Evolutionary conservation across 495 filamentous ascomycete genomes (phyloP), one percentile per base, ranked within the genome.

Genomic region (Cercophora samala): DNA sequence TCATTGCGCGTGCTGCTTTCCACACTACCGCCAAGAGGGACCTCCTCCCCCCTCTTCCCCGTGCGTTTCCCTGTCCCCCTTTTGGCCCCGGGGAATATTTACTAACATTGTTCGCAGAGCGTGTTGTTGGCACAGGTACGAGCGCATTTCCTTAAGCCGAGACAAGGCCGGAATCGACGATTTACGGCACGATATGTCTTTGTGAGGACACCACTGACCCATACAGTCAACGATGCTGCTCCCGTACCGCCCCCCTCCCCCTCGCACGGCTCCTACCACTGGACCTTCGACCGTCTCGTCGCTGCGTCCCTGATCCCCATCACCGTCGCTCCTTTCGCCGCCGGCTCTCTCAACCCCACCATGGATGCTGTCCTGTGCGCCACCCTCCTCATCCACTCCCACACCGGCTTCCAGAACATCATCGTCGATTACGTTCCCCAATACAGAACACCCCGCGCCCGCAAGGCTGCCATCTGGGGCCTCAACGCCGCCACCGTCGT

Each of bases 221-320:
- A 26, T 70, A 3, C 76, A 96, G 91, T 90, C 71, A 99, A 99
- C 81, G 95, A 98, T 76, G 84, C 95, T 63, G 90, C 86, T 58
- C 87, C 86, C 25, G 75, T 97, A n/a, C 93, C 92, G 25, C 70
- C 83, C 11, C 70, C 90, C 52, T 87, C 85, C 63, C 88, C 93
- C 18, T 81, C 85, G 22, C 89, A 98, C 78, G 96, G 95, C 63
- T 94, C 91, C 78, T 98, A 98, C 84, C 95, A 99, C 84, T 99
- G 95, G 95, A 88, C 90, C 68, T 96, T 97, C 75, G 95, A 99
- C 85, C 89, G 95, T 55, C 74, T 94, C 19, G 79, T 97, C 66
- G 87, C 89, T 63, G 89, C 84, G 19, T 89, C 85, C 54, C 87
- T 99, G 55, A 78, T 99, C 66, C 95, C 96, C 58, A 81, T 99